Percentiles rank a stretch among this genome's conserved stretches.
These are phyloP conservation scores for Lophiostoma macrostomum DNA, from an alignment of 495 filamentous ascomycete genomes.

Conservation along the genomic window DNA sequence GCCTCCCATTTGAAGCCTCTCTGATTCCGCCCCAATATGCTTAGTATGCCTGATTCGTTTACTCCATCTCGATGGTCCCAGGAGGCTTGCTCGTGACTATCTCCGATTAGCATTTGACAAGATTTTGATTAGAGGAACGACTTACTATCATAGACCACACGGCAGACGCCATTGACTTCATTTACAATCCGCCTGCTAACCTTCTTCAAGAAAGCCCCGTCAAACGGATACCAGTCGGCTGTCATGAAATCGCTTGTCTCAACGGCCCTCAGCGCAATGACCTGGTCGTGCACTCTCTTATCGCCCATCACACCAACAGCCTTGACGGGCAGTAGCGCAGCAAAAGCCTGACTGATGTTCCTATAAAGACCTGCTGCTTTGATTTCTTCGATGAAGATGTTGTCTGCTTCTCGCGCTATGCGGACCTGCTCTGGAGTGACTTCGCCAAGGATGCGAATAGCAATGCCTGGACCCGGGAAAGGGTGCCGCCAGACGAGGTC, in stretches of 20 bases:
- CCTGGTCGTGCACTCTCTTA: constrained; percentile 58
- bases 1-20: neutral
- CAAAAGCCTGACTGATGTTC: constrained; percentile 79
- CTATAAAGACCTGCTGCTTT: constrained; percentile 78
- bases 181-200: constrained; percentile 77
- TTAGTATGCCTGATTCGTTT: constrained; percentile 21
- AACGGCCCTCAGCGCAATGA: constrained; percentile 69
- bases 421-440: constrained; percentile 75
- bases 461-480: constrained; percentile 82
- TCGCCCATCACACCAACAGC: constrained; percentile 83
- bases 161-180: constrained; percentile 72
- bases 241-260: constrained; percentile 83
- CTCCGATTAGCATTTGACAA: constrained; percentile 14
- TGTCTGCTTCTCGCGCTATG: constrained; percentile 79
- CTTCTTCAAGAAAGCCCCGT: constrained; percentile 62
- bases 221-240: constrained; percentile 65
- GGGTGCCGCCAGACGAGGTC: constrained; percentile 82
- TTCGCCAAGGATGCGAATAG: constrained; percentile 85
- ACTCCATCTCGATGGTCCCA: constrained; percentile 75
- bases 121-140: neutral
- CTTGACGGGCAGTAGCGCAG: constrained; percentile 65
- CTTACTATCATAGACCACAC: constrained; percentile 57
- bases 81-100: constrained; percentile 74
- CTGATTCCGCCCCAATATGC: neutral
- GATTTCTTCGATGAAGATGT: constrained; percentile 88